Evolutionary conservation across 2,329 filamentous ascomycete species (phyloP), one percentile per base, ranked within the genome.

Genomic region (Neonectria punicea): DNA sequence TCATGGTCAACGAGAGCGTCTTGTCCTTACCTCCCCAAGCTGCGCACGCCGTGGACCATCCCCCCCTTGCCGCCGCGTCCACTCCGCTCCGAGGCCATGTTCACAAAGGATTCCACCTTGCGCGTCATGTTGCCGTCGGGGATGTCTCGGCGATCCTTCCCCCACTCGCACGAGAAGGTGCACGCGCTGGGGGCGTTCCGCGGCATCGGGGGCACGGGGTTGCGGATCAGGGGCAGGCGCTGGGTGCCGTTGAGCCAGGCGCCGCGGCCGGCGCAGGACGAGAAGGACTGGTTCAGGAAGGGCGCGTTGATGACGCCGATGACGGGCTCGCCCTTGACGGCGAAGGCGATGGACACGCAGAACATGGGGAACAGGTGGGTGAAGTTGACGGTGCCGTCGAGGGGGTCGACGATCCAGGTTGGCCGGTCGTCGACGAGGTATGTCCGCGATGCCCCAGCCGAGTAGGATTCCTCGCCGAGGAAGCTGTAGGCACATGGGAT

Each of bases 381-480:
- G 80, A 92, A 94, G 82, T 94, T 94, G 65, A 94, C 91, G 3
- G 92, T 94, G 81, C 90, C 91, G 74, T 94, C 92, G 30, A 94
- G 84, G 10, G 92, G 92, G 77, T 94, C 92, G 44, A 94, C 85
- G 73, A 90, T 88, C 92, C 92, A 94, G 34, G 92, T 93, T 47
- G 91, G 91, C 1, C 80, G 71, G 43, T 85, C 76, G 50, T 80
- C 81, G 66, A 94, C 89, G 5, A 93, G 85, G 74, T 93, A 94
- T 50, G 89, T 83, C 72, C 89, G 87, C 0, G 90, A 89, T 28
- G 86, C 76, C 41, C 90, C 89, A 72, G 89, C 88, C 47, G 89
- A 90, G 76, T 94, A 94, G 0, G 87, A 88, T 77, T 94, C 92
- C 79, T 94, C 92, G 66, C 92, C 92, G 41, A 94, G 84, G 77